Base-by-base conservation (phyloP, 257 asterid genomes). In the Solanum okadae region DNA sequence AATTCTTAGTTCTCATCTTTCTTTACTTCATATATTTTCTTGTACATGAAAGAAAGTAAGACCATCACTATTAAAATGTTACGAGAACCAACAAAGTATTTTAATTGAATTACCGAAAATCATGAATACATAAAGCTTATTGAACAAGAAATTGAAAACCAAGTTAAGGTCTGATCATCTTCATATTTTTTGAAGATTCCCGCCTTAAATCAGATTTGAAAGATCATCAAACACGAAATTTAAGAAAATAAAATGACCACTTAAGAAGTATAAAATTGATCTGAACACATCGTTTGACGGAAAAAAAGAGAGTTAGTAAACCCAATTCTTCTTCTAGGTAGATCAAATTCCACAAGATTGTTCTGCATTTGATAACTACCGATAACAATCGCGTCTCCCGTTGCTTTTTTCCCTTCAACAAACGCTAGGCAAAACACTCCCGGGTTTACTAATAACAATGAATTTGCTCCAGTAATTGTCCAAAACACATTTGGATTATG, bases 401-500 rank as follows among this genome's bases (percentile, higher is more conserved):
- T 88, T 22, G 18, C 52, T 27, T 77, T 34, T 31, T 93, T 93
- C 8, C 92, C 93, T 82, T 94, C 93, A 20, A 90, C 71, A 83
- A 94, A 93, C 12, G 93, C 95, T 44, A 93, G 88, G 20, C 96
- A 94, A 16, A 90, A 38, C 6, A 89, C 89, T 13, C 87, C 89
- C 3, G 65, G 75, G 1, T 87, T 86, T 6, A 92, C 92, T 3
- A 27, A n/a, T 87, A 88, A 90, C 94, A 93, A 88, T 44, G 95
- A 92, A 27, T 90, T 90, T 0, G 88, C 90, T 2, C 92, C 92
- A 13, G 83, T 87, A 68, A 90, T 84, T 68, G 85, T 90, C 92
- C 92, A 88, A 18, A 33, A 59, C 34, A 84, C 87, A 10, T 33
- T 78, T 12, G 61, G 63, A 33, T 40, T 42, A 7, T 78, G 63